A percentile compares a stretch with the other conserved stretches of the same genome.
phyloP scores from a whole-genome alignment of 768 basidiomycete genomes.

The Psilocybe azurescens region DNA sequence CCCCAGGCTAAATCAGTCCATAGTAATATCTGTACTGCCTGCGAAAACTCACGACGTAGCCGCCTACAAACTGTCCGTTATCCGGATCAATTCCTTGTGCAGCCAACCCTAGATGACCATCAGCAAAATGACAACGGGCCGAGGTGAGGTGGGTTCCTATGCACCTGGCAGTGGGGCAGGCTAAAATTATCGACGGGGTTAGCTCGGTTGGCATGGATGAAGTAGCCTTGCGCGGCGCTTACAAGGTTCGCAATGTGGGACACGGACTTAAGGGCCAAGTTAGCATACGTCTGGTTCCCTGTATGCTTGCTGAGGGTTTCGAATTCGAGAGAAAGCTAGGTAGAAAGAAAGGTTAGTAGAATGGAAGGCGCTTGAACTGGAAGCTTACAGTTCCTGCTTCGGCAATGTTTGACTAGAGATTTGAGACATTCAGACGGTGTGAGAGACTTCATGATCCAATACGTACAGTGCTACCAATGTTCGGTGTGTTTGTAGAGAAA shows the following conservation, averaged over 20 bases:
- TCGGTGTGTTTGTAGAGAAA: constrained; percentile 50
- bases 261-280: constrained; percentile 57
- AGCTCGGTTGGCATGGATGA: constrained; percentile 5
- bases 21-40: not conserved
- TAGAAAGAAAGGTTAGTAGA: not conserved
- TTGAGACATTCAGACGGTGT: not conserved
- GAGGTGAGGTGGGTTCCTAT: constrained; percentile 27
- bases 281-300: constrained; percentile 61
- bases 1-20: not conserved
- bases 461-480: constrained; percentile 21
- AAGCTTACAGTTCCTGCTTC: constrained; percentile 57
- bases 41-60: constrained; percentile 51
- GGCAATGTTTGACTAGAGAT: constrained; percentile 51
- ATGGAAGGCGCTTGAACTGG: not conserved
- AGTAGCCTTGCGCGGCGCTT: constrained; percentile 18
- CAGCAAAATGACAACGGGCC: not conserved
- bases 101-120: constrained; percentile 50
- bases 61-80: constrained; percentile 52
- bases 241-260: constrained; percentile 54
- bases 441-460: constrained; percentile 24
- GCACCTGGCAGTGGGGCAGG: constrained; percentile 45
- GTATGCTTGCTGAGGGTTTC: constrained; percentile 58
- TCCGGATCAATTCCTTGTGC: constrained; percentile 62
- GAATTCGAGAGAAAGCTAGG: constrained; percentile 66
- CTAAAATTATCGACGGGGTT: constrained; percentile 25